These are phyloP conservation scores for Asterionellopsis glacialis DNA, from an alignment of 108 stramenopile genomes.

Conservation along the genomic window DNA sequence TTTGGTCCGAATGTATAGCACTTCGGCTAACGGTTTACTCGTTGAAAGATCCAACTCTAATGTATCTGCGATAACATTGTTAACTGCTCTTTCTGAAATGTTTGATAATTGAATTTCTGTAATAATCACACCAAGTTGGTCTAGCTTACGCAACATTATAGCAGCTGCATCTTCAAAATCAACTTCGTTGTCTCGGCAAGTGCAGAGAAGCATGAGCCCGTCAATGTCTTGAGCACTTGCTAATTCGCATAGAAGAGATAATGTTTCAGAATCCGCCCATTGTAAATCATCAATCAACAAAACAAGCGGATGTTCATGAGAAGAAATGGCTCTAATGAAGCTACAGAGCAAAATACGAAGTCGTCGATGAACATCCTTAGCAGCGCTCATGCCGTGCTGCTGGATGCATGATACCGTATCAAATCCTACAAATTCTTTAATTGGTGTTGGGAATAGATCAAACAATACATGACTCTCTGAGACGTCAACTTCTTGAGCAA, in stretches of 20 bases:
- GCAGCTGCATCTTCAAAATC: background rate
- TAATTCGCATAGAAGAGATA: slow-evolving; percentile 10
- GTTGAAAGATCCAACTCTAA: background rate
- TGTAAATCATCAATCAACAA: slow-evolving; percentile 39
- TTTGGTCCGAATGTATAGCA: slow-evolving; percentile 16
- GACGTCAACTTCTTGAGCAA: background rate
- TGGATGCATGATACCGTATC: background rate
- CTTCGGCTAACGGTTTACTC: slow-evolving; percentile 1
- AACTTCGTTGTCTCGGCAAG: slow-evolving; percentile 11
- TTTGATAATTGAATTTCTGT: background rate
- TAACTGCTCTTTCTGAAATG: background rate
- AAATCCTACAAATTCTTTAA: background rate
- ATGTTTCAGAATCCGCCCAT: slow-evolving; percentile 20
- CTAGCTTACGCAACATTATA: slow-evolving; percentile 14
- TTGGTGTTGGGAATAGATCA: slow-evolving; percentile 2
- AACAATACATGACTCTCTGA: background rate
- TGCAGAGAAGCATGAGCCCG: slow-evolving; percentile 16
- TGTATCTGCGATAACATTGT: slow-evolving; percentile 10
- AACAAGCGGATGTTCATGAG: slow-evolving; percentile 23
- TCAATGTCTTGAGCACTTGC: slow-evolving; percentile 12
- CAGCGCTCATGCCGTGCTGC: background rate
- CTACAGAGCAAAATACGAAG: slow-evolving; percentile 15
- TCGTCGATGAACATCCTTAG: slow-evolving; percentile 2
- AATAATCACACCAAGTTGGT: slow-evolving; percentile 7
- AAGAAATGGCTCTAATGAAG: slow-evolving; percentile 27